Percentiles rank a stretch among this genome's conserved stretches.
Evolutionary conservation across 2,329 filamentous ascomycete genomes (phyloP).

Genomic region (Chaetomium strumarium): DNA sequence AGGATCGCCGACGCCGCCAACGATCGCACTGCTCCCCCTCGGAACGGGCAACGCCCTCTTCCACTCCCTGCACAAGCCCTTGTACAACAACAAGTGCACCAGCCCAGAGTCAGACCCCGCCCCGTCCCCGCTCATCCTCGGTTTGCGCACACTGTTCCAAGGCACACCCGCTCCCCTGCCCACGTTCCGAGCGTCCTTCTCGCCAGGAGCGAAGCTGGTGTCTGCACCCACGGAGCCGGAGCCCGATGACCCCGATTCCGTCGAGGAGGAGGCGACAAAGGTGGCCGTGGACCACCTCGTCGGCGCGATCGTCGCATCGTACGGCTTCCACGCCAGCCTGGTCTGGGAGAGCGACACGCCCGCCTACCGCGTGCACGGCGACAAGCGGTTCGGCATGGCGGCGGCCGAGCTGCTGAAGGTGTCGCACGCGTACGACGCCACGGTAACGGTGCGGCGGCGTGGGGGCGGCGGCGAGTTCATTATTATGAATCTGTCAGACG

Average conservation of each 20-base stretch:
- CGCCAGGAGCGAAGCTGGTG: slow-evolving; percentile 48
- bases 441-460: slow-evolving; percentile 31
- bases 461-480: not conserved
- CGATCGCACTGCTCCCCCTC: slow-evolving; percentile 52
- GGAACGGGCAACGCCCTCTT: slow-evolving; percentile 63
- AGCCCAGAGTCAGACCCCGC: slow-evolving; percentile 19
- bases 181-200: slow-evolving; percentile 57
- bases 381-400: slow-evolving; percentile 76
- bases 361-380: slow-evolving; percentile 71
- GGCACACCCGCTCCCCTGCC: slow-evolving; percentile 53
- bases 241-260: no score
- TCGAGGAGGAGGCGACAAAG: slow-evolving; percentile 18
- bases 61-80: slow-evolving; percentile 55
- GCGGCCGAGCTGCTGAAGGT: slow-evolving; percentile 64
- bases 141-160: slow-evolving; percentile 53
- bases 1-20: slow-evolving; percentile 29
- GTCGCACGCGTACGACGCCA: slow-evolving; percentile 45
- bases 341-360: slow-evolving; percentile 87
- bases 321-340: slow-evolving; percentile 82
- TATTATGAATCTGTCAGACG: not conserved
- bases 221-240: slow-evolving; percentile 27
- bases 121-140: slow-evolving; percentile 41
- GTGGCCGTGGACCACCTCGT: slow-evolving; percentile 42
- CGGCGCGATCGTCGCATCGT: slow-evolving; percentile 81
- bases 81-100: slow-evolving; percentile 38